Conservation (phyloP, 2,329 filamentous ascomycete genomes). For the Pseudogymnoascus sp. region DNA sequence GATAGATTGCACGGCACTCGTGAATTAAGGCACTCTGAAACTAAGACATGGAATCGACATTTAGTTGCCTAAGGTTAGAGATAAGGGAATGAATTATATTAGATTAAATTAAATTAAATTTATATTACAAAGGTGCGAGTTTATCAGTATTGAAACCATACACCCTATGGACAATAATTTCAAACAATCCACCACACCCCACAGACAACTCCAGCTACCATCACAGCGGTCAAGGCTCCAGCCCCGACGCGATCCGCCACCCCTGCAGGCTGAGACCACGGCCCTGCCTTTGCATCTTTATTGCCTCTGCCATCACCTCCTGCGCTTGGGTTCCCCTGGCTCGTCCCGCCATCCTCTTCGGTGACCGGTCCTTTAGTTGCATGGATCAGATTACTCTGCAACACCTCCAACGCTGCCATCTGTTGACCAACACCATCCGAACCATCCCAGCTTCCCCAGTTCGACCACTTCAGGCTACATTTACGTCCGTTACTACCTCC, state of each 20-base stretch:
- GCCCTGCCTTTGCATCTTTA: neutral
- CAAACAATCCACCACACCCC: slow-evolving; percentile 48
- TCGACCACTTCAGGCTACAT: slow-evolving; percentile 55
- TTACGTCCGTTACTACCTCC: slow-evolving; percentile 50
- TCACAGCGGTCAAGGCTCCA: slow-evolving; percentile 52
- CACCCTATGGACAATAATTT: neutral
- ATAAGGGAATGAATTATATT: no score
- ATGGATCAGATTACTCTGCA: slow-evolving; percentile 51
- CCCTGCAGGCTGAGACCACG: slow-evolving; percentile 20
- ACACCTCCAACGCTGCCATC: slow-evolving; percentile 60
- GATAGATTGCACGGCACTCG: no score
- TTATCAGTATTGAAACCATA: no score
- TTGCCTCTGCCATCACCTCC: slow-evolving; percentile 14
- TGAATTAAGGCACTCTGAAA: no score
- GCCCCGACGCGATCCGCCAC: slow-evolving; percentile 61
- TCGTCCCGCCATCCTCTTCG: slow-evolving; percentile 50
- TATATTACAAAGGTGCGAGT: no score
- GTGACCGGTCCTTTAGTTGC: slow-evolving; percentile 38
- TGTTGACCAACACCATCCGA: slow-evolving; percentile 59
- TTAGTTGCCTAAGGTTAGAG: no score
- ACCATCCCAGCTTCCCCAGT: slow-evolving; percentile 47
- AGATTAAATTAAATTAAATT: neutral
- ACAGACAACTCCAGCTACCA: slow-evolving; percentile 44
- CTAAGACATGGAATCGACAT: neutral
- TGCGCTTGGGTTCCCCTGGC: slow-evolving; percentile 32